Evolutionary conservation across 345 rosid genomes (phyloP).

Genomic region (Corymbia maculata): DNA sequence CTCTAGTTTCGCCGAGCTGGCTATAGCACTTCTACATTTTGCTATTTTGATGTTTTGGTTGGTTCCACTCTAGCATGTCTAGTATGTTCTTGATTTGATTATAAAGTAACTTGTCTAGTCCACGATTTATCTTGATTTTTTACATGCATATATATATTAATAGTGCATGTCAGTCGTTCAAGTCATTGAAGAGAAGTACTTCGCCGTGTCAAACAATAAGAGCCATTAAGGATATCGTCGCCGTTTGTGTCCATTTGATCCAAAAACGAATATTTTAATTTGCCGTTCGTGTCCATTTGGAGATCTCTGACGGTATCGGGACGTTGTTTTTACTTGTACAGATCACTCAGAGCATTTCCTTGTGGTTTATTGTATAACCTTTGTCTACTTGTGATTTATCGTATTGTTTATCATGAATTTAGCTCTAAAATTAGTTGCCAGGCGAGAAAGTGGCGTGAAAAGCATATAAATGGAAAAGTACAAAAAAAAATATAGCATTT

Average conservation of each 20-base stretch:
- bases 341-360: background rate
- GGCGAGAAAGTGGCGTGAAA: background rate
- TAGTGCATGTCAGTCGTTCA: background rate
- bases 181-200: background rate
- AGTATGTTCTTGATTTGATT: background rate
- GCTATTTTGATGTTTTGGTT: background rate
- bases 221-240: background rate
- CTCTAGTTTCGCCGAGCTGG: background rate
- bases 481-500: background rate
- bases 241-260: background rate
- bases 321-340: background rate
- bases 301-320: too few relatives aligned
- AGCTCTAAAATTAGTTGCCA: background rate
- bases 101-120: background rate
- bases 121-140: background rate
- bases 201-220: background rate
- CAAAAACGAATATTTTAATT: too few relatives aligned
- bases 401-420: background rate
- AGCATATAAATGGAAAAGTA: background rate
- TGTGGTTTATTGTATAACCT: background rate
- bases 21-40: background rate
- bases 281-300: background rate
- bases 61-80: background rate
- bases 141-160: background rate
- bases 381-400: background rate